Base-by-base conservation (phyloP, 139 green algal species). In the Pleodorina starrii region DNA sequence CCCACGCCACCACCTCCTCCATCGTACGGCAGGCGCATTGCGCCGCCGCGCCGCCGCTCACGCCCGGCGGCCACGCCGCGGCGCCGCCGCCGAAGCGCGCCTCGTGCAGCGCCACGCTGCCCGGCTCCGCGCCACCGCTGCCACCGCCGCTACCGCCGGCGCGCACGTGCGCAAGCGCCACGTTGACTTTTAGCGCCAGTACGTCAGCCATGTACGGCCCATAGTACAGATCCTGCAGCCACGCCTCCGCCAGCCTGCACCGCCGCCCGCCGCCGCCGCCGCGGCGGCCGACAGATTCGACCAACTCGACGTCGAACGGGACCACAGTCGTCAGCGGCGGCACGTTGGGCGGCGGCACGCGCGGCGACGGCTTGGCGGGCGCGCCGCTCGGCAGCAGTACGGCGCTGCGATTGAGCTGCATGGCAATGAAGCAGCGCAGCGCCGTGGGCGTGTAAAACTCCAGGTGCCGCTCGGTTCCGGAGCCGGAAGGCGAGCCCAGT, bases 121-220 rank as follows among this genome's bases (percentile, higher is more conserved):
- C 35, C 46, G 74, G 68, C 14, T 3, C 16, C 35, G 25, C 68
- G 2, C 38, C 35, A 32, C 6, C 35, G 35, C 11, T 46, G 38
- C 19, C 14, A 32, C 19, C 12, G 14, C 57, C 57, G 23, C 7
- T 32, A 5, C 14, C 2, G 2, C 2, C 16, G 5, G 29, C 35
- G 2, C 68, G 68, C 35, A 76, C 36, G 12, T 42, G 9, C 42
- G 81, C 60, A 29, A 87, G 81, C 57, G 36, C 36, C 29, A 63
- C n/a, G 60, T 87, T 87, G 43, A 87, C 25, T 59, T 87, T 87
- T 12, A 87, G 60, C 29, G 60, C 81, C 17, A 87, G 51, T 2
- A n/a, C 60, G 29, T 87, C 81, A 1, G 81, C 81, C n/a, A 77
- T n/a, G 54, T 46, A 77, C 4, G 60, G 60, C 9, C 81, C 81